Percentiles rank a stretch among this genome's conserved stretches.
phyloP scores from a whole-genome alignment of 768 basidiomycete species.

The Leccinum sublutescens region DNA sequence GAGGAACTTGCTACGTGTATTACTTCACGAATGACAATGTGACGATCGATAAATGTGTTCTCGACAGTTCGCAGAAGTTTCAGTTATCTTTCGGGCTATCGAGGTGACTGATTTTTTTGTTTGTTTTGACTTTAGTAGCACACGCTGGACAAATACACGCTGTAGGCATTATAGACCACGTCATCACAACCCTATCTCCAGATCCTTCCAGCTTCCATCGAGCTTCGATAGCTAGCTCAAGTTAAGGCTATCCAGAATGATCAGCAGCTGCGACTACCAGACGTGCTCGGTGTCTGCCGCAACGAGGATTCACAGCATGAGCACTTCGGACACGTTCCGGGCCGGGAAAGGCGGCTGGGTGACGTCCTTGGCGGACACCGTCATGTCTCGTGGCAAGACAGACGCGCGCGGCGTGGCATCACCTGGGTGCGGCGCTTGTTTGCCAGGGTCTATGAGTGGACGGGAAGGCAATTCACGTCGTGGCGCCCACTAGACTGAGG shows the following conservation, averaged over 20 bases:
- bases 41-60: too few species aligned
- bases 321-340: constrained; percentile 11
- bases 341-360: background rate
- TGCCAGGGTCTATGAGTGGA: background rate
- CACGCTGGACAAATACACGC: background rate
- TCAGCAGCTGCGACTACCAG: background rate
- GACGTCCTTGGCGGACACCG: background rate
- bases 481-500: background rate
- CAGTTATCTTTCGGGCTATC: background rate
- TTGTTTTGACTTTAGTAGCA: background rate
- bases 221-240: background rate
- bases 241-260: background rate
- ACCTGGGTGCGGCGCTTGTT: constrained; percentile 7
- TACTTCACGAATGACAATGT: too few species aligned
- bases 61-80: background rate
- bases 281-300: background rate
- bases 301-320: constrained; percentile 14
- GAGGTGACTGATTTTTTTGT: background rate
- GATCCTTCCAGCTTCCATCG: background rate
- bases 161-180: background rate
- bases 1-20: too few species aligned
- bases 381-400: constrained; percentile 5
- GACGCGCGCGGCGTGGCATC: constrained; percentile 8
- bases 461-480: background rate
- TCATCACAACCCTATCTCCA: background rate